Evolutionary conservation across 2,329 filamentous ascomycete species (phyloP).

Genomic region (Trichoderma hamatum): DNA sequence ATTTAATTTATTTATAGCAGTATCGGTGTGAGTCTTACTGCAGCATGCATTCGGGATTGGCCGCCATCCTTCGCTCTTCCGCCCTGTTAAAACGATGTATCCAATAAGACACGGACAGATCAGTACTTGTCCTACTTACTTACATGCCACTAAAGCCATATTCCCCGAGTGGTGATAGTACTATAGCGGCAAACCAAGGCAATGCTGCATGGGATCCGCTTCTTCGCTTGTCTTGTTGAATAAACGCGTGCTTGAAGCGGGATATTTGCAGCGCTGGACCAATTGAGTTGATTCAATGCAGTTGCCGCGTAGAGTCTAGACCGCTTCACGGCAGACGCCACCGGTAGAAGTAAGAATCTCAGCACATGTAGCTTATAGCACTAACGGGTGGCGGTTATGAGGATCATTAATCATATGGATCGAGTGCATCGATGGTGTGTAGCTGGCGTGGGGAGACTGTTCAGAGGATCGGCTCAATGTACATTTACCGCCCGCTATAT

Average conservation of each 20-base stretch:
- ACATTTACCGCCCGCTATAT: no score
- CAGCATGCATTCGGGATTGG: slow-evolving; percentile 6
- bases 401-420: neutral
- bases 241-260: neutral
- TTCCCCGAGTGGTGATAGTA: neutral
- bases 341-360: neutral
- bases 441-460: neutral
- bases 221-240: neutral
- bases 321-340: slow-evolving; percentile 6
- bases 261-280: neutral
- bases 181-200: neutral
- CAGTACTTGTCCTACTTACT: neutral
- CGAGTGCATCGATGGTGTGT: neutral
- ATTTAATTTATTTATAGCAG: neutral
- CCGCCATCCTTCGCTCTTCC: neutral
- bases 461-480: neutral
- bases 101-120: neutral
- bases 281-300: neutral
- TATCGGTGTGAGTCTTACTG: slow-evolving; percentile 19
- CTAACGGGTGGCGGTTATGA: neutral
- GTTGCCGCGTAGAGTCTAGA: neutral
- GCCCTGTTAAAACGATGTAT: neutral
- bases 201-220: neutral
- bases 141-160: neutral
- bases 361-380: no score